phyloP scores from a whole-genome alignment of 1,284 basidiomycete genomes.

The Microbotryum silenes-acaulis region DNA sequence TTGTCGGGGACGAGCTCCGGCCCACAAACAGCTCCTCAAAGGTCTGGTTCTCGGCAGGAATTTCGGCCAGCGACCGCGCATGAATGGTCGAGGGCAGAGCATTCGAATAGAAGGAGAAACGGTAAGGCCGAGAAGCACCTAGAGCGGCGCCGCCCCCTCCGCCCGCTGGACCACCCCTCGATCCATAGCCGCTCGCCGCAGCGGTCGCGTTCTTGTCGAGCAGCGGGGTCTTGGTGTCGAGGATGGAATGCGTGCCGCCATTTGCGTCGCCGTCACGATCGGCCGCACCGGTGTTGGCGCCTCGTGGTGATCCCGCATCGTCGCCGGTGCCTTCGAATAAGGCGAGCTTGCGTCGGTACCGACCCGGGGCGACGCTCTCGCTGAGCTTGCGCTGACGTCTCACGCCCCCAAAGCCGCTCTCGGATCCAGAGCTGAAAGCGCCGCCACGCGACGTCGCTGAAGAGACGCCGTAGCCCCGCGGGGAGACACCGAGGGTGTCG shows the following conservation, averaged over 20 bases:
- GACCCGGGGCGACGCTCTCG: constrained; percentile 58
- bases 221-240: constrained; percentile 40
- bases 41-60: constrained; percentile 86
- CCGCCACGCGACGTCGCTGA: constrained; percentile 7
- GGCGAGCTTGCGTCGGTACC: constrained; percentile 71
- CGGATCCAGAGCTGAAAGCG: constrained; percentile 38
- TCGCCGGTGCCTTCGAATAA: constrained; percentile 66
- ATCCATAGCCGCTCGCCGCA: constrained; percentile 11
- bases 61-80: constrained; percentile 81
- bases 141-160: constrained; percentile 12
- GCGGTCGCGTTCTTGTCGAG: constrained; percentile 35
- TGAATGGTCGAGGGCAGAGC: constrained; percentile 87
- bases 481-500: constrained; percentile 6
- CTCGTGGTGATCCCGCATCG: constrained; percentile 28
- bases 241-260: constrained; percentile 27
- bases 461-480: constrained; percentile 25
- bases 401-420: constrained; percentile 27
- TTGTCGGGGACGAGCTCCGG: constrained; percentile 23
- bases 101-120: constrained; percentile 99
- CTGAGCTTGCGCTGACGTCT: constrained; percentile 72
- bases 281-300: constrained; percentile 46
- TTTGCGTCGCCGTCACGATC: constrained; percentile 34
- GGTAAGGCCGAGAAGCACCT: constrained; percentile 60
- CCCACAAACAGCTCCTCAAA: constrained; percentile 88
- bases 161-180: constrained; percentile 8